Conservation (phyloP, 805 yeast species). For the Zygotorulaspora danielsina region DNA sequence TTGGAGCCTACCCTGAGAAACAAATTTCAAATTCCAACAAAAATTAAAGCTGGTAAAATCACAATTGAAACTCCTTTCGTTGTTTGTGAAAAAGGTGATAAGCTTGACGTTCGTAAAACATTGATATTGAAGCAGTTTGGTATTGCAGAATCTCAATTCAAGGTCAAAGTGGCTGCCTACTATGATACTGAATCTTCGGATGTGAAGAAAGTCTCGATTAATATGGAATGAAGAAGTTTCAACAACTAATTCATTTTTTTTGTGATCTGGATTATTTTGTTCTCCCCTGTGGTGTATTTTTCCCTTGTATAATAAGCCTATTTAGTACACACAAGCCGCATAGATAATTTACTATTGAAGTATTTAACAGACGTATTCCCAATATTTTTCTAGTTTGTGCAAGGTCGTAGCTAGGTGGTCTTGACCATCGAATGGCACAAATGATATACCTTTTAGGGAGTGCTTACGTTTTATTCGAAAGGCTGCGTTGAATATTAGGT, state of each 20-base stretch:
- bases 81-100: slow-evolving; percentile 77
- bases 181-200: slow-evolving; percentile 57
- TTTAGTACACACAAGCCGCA: slow-evolving; percentile 2
- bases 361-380: slow-evolving; percentile 24
- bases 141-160: slow-evolving; percentile 87
- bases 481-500: slow-evolving; percentile 24
- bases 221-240: slow-evolving; percentile 30
- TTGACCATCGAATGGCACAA: slow-evolving; percentile 12
- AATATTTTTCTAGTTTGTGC: slow-evolving; percentile 23
- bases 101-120: slow-evolving; percentile 85
- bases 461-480: slow-evolving; percentile 23
- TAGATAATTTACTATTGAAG: not conserved
- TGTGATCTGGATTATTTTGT: no score
- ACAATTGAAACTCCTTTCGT: slow-evolving; percentile 66
- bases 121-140: slow-evolving; percentile 92
- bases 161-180: slow-evolving; percentile 72
- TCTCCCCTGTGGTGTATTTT: not conserved
- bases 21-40: slow-evolving; percentile 86
- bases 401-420: slow-evolving; percentile 6
- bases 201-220: slow-evolving; percentile 34
- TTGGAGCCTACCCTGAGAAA: slow-evolving; percentile 89
- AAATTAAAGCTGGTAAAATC: slow-evolving; percentile 84
- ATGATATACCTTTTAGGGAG: slow-evolving; percentile 13
- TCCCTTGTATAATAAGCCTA: slow-evolving; percentile 9
- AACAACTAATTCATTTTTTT: no score